Percentiles rank a stretch among this genome's conserved stretches.
Conservation (phyloP, 371 early-diverging fungal genomes). For the Syncephalastrum racemosum region DNA sequence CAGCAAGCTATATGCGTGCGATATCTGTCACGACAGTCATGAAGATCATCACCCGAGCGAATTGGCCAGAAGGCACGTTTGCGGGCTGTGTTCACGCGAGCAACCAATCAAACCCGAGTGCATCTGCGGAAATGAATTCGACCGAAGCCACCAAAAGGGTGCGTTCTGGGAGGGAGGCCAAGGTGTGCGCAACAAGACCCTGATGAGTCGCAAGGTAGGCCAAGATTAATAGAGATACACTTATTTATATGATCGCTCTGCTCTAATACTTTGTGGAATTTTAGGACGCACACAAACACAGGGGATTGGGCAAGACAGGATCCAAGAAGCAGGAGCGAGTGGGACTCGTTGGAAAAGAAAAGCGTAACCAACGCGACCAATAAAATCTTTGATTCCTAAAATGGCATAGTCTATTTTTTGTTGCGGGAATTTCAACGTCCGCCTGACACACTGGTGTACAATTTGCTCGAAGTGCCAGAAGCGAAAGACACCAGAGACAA, state of each 20-base stretch:
- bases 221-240: constrained; percentile 14
- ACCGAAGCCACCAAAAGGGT: constrained; percentile 40
- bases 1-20: constrained; percentile 82
- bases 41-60: constrained; percentile 65
- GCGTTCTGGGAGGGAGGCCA: constrained; percentile 98
- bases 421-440: constrained; percentile 18
- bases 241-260: background rate
- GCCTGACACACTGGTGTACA: constrained; percentile 6
- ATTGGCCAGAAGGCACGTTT: constrained; percentile 86
- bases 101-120: constrained; percentile 54
- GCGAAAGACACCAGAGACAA: background rate
- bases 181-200: constrained; percentile 79
- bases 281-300: constrained; percentile 50
- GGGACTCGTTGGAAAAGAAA: constrained; percentile 40
- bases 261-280: background rate
- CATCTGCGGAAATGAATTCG: constrained; percentile 74
- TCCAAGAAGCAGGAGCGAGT: constrained; percentile 62
- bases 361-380: constrained; percentile 15
- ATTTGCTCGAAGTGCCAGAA: constrained; percentile 3
- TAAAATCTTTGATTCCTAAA: constrained; percentile 2
- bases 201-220: constrained; percentile 85
- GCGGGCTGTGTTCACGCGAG: constrained; percentile 92
- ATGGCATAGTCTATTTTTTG: background rate
- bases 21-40: constrained; percentile 87
- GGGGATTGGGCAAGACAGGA: constrained; percentile 44